Percentiles rank a stretch among this genome's conserved stretches.
Conservation (phyloP, 2,329 filamentous ascomycete species). For the Alternaria ventricosa region DNA sequence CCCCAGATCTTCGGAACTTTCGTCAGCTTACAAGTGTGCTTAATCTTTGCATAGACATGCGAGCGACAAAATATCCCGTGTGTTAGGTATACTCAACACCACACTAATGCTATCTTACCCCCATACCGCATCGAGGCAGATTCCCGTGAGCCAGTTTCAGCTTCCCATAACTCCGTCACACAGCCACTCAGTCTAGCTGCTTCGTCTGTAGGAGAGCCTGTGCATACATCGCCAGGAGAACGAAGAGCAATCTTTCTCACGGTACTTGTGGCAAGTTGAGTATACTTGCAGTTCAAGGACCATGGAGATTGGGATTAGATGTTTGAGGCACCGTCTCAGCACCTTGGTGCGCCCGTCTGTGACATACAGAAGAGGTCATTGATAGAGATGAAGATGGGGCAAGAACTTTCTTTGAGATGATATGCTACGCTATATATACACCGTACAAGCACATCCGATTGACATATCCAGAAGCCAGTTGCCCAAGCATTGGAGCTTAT, state of each 20-base stretch:
- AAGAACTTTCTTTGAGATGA: background rate
- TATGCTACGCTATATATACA: background rate
- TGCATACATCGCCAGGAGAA: background rate
- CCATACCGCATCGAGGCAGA: background rate
- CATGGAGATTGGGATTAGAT: background rate
- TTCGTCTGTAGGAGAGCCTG: background rate
- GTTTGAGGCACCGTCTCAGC: background rate
- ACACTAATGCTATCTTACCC: background rate
- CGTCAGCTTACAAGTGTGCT: background rate
- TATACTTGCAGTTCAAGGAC: background rate
- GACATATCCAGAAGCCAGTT: background rate
- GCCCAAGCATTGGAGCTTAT: background rate
- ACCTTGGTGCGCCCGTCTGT: background rate
- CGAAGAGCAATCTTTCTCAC: background rate
- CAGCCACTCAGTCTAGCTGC: background rate
- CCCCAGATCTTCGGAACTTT: background rate
- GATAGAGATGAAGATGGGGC: background rate
- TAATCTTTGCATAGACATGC: background rate
- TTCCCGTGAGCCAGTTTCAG: constrained; percentile 1
- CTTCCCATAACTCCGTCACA: background rate
- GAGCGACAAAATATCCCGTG: background rate
- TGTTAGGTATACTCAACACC: background rate
- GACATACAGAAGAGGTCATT: background rate
- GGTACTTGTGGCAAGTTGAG: background rate
- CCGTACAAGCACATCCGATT: background rate